A percentile compares a stretch with the other conserved stretches of the same genome.
Evolutionary conservation across 2,329 filamentous ascomycete species (phyloP).

Genomic region (Fonsecaea pedrosoi): DNA sequence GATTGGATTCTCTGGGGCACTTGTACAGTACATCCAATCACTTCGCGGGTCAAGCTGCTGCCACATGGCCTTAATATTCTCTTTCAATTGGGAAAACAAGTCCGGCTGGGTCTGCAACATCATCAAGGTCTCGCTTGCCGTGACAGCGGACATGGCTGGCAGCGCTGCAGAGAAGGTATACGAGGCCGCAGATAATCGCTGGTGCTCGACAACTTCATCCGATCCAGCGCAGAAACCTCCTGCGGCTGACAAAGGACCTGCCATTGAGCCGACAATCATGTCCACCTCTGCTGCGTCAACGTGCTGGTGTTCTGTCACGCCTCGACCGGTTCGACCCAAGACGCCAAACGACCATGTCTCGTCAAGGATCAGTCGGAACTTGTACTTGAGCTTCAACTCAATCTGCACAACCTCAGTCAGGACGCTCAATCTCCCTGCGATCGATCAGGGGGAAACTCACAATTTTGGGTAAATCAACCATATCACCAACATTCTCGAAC

Average conservation of each 20-base stretch:
- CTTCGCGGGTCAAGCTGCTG: slow-evolving; percentile 89
- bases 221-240: slow-evolving; percentile 95
- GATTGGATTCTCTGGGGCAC: slow-evolving; percentile 82
- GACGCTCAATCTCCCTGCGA: neutral
- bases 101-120: slow-evolving; percentile 87
- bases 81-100: slow-evolving; percentile 76
- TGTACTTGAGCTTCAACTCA: slow-evolving; percentile 93
- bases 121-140: slow-evolving; percentile 86
- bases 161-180: slow-evolving; percentile 97
- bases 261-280: slow-evolving; percentile 94
- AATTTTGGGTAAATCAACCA: slow-evolving; percentile 82
- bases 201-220: slow-evolving; percentile 91
- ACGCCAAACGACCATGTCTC: slow-evolving; percentile 98
- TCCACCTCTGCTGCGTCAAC: slow-evolving; percentile 92
- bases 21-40: slow-evolving; percentile 88
- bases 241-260: slow-evolving; percentile 86
- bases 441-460: slow-evolving; percentile 56
- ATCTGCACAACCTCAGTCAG: slow-evolving; percentile 59
- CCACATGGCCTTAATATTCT: slow-evolving; percentile 85
- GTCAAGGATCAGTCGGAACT: slow-evolving; percentile 96
- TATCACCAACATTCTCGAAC: slow-evolving; percentile 89
- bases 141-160: slow-evolving; percentile 93
- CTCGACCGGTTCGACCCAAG: slow-evolving; percentile 86
- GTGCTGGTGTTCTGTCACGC: slow-evolving; percentile 94
- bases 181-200: slow-evolving; percentile 87